Evolutionary conservation across 2,329 filamentous ascomycete genomes (phyloP), one percentile per base, ranked within the genome.

Genomic region (Pseudocercospora fijiensis): DNA sequence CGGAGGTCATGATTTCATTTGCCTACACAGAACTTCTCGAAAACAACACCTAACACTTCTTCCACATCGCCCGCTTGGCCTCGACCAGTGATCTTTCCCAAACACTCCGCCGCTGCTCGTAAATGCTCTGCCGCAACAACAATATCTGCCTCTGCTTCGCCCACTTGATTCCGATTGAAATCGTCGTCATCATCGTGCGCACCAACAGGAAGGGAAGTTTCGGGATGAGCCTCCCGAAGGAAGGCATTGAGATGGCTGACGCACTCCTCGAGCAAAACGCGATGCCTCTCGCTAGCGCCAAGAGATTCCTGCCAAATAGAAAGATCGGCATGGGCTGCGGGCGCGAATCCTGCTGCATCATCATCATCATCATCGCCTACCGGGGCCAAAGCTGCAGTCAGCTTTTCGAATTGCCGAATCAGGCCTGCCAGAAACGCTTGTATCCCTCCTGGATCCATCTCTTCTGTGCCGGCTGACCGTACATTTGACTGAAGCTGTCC

Each of bases 31-130:
- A 79, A 79, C 91, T 96, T 98, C 77, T 98, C 94, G 79, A 99
- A 99, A 3, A 99, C 93, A 22, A 99, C 93, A 0, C 95, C 95
- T 51, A 99, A 79, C 7, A 99, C 91, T 74, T 98, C 95, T 76
- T 99, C 94, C 16, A 98, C 92, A 77, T 98, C 94, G 2, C 92
- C 91, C 45, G 85, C 86, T 71, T 92, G 91, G 0, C 92, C 93
- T 61, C 86, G 86, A 0, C 95, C 95, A 0, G 92, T 98, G 71
- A 98, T 96, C 62, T 88, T 86, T 1, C 92, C 90, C n/a, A 97
- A 82, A 67, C 87, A 88, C 58, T 88, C 86, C 0, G 91, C 92
- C 11, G 92, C 93, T 69, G 86, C 87, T 49, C 95, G 88, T 61
- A 99, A 82, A 74, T 93, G 87, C 77, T 99, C 95, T 0, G 95